These are phyloP conservation scores for Trichoderma afroharzianum DNA, from an alignment of 2,329 filamentous ascomycete genomes.

Conservation along the genomic window DNA sequence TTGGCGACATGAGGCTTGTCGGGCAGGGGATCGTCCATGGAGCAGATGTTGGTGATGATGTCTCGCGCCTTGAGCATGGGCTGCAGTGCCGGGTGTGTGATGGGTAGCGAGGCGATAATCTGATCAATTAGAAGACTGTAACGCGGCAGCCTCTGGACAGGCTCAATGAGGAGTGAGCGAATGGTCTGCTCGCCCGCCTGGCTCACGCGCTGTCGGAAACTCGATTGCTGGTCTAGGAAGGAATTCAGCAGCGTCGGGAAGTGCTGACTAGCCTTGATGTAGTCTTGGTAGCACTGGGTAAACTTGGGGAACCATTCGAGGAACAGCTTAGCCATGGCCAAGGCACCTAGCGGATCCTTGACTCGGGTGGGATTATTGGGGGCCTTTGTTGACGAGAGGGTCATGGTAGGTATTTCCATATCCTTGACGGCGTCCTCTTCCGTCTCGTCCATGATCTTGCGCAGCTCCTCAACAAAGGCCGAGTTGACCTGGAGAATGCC, in stretches of 20 bases:
- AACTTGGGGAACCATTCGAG: slow-evolving; percentile 93
- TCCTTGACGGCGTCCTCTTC: slow-evolving; percentile 77
- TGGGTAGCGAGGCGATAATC: slow-evolving; percentile 80
- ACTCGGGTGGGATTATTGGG: slow-evolving; percentile 44
- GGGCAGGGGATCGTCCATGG: slow-evolving; percentile 69
- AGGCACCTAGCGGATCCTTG: slow-evolving; percentile 73
- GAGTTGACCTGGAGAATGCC: slow-evolving; percentile 79
- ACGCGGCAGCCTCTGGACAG: slow-evolving; percentile 86
- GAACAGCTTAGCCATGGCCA: slow-evolving; percentile 74
- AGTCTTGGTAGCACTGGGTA: slow-evolving; percentile 85
- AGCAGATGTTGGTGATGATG: slow-evolving; percentile 94
- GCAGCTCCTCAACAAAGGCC: slow-evolving; percentile 73
- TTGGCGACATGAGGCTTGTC: slow-evolving; percentile 72
- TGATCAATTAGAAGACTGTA: slow-evolving; percentile 97
- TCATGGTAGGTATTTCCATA: slow-evolving; percentile 57
- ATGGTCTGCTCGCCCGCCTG: slow-evolving; percentile 86
- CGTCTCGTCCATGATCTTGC: slow-evolving; percentile 73
- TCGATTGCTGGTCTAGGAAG: slow-evolving; percentile 77
- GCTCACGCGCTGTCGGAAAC: slow-evolving; percentile 74
- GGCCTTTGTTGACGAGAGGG: slow-evolving; percentile 40
- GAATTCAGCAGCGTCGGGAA: slow-evolving; percentile 77
- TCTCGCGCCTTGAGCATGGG: slow-evolving; percentile 84
- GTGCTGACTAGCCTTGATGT: slow-evolving; percentile 84
- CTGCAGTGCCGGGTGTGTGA: slow-evolving; percentile 79
- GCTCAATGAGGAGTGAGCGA: slow-evolving; percentile 90